Conservation (phyloP, 768 basidiomycete genomes). For the Amylocystis lapponica region DNA sequence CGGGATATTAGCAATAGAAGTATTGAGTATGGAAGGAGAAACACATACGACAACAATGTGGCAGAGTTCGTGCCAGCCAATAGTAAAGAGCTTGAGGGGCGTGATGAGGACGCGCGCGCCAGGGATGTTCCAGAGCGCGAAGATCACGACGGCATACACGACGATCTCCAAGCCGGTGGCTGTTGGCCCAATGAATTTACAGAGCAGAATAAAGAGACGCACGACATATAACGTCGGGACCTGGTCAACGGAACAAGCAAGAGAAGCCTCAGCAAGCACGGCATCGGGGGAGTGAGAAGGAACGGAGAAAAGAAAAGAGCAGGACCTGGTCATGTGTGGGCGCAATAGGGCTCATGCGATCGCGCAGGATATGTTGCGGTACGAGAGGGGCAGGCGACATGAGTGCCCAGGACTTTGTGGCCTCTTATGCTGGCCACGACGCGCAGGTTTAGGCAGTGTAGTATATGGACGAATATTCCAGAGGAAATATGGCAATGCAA, state of each 20-base stretch:
- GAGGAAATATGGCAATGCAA: too few species aligned
- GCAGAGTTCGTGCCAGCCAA: slow-evolving; percentile 86
- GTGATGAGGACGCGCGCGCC: slow-evolving; percentile 73
- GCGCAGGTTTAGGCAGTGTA: too few species aligned
- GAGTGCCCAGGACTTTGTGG: too few species aligned
- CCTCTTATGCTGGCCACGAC: too few species aligned
- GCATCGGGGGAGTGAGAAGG: slow-evolving; percentile 1
- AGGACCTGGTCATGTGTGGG: slow-evolving; percentile 69
- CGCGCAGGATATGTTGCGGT: too few species aligned
- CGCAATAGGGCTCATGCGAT: slow-evolving; percentile 38
- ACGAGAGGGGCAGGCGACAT: too few species aligned
- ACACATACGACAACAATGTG: slow-evolving; percentile 68
- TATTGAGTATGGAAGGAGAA: slow-evolving; percentile 4
- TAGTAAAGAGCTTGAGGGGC: slow-evolving; percentile 82
- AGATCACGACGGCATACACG: slow-evolving; percentile 81
- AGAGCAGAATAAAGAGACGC: slow-evolving; percentile 26
- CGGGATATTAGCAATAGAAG: slow-evolving; percentile 4
- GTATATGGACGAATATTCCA: too few species aligned
- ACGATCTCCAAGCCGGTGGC: slow-evolving; percentile 53
- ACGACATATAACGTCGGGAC: slow-evolving; percentile 74
- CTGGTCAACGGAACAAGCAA: slow-evolving; percentile 30
- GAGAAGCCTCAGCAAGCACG: background rate
- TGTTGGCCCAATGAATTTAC: too few species aligned
- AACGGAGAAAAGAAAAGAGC: background rate
- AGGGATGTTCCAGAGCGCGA: slow-evolving; percentile 86